Evolutionary conservation across 2,329 filamentous ascomycete genomes (phyloP), one percentile per base, ranked within the genome.

Genomic region (Aureobasidium zeae): DNA sequence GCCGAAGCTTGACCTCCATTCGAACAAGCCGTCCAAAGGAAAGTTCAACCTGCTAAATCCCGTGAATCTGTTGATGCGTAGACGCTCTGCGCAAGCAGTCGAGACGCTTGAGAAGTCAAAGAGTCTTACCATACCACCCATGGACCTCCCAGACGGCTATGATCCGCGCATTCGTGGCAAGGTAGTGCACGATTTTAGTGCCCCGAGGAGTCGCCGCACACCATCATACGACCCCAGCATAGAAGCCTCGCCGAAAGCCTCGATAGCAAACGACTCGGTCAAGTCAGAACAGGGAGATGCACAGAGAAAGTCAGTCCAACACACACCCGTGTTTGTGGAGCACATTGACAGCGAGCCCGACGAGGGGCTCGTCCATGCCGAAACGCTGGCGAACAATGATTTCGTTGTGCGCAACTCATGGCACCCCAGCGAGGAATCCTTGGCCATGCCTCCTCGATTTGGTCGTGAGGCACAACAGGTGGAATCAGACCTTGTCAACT

Each of bases 131-230:
- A 70, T 10, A 57, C 60, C 31, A 62, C 72, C 13, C 65, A 68
- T 41, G 67, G 34, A 48, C 16, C 51, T 63, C 16, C 74, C 74
- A 2, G 75, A 76, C 46, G 72, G 78, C 52, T 79, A 77, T 53
- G 76, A 79, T 52, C 76, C 76, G 10, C 68, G 76, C 42, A 81
- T 80, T 47, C 70, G 74, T 41, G 77, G 77, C 13, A 77, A 73
- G 36, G 70, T 76, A 16, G 68, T 81, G 1, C 77, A 81, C 60
- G 77, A 81, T 53, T 81, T 81, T 56, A 79, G 75, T 36, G 74
- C 72, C 3, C 77, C 77, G 5, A 65, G 75, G 39, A 62, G 68
- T 30, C 68, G 70, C 43, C 59, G 66, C 37, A 64, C 51, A 11
- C 48, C 52, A 21, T 52, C 49, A 3, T 49, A 47, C 8, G 45